These are phyloP conservation scores for Arctium lappa DNA, from an alignment of 129 eudicot species.

Conservation along the genomic window DNA sequence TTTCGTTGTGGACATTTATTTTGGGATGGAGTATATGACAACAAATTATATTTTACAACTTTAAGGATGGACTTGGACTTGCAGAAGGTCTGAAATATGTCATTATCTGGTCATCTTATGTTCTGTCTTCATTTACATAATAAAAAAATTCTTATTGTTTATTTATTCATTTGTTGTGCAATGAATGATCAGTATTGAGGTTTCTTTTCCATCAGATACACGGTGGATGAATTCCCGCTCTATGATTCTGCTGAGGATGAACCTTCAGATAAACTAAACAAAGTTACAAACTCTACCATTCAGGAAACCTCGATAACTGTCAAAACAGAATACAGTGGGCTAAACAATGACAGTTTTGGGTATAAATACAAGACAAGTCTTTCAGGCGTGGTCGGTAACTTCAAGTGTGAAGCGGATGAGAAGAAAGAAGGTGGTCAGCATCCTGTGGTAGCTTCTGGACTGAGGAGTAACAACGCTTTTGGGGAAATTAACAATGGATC, in stretches of 20 bases:
- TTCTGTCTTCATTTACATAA: too few relatives aligned
- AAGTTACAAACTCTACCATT: constrained; percentile 24
- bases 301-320: constrained; percentile 19
- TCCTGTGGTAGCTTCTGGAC: constrained; percentile 33
- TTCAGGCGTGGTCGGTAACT: constrained; percentile 31
- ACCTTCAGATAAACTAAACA: constrained; percentile 36
- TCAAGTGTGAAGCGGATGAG: constrained; percentile 32
- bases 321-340: constrained; percentile 21
- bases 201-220: constrained; percentile 45
- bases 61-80: too few relatives aligned
- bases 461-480: constrained; percentile 28
- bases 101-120: too few relatives aligned
- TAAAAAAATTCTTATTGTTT: not conserved
- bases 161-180: not conserved
- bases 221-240: constrained; percentile 76
- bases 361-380: constrained; percentile 28
- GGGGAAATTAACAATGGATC: constrained; percentile 39
- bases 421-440: constrained; percentile 13
- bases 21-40: too few relatives aligned
- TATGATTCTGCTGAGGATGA: constrained; percentile 98
- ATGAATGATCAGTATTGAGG: not conserved
- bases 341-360: constrained; percentile 23
- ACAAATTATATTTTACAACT: too few relatives aligned
- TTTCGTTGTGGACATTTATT: too few relatives aligned
- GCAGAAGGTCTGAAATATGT: too few relatives aligned